Evolutionary conservation across 148 eudicot species (phyloP).

Genomic region (Drosera capensis): DNA sequence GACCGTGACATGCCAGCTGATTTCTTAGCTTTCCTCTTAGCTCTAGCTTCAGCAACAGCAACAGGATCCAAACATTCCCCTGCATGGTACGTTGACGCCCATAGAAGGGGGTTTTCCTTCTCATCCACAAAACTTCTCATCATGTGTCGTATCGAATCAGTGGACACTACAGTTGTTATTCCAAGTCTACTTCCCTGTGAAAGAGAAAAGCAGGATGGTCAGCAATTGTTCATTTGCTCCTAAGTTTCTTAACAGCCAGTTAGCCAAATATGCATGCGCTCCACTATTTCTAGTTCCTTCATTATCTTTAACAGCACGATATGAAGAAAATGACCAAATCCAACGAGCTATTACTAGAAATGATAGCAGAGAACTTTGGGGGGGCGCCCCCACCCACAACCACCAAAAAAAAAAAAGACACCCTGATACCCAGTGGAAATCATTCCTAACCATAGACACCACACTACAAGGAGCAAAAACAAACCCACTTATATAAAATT

Average conservation of each 20-base stretch:
- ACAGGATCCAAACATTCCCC: conserved; percentile 78
- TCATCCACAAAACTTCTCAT: conserved; percentile 97
- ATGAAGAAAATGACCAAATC: too few species aligned
- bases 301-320: too few species aligned
- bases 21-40: conserved; percentile 67
- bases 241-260: not conserved
- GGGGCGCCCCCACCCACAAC: too few species aligned
- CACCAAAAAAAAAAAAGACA: not conserved
- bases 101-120: conserved; percentile 74
- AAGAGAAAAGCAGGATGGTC: not conserved
- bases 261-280: too few species aligned
- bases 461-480: not conserved
- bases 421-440: too few species aligned
- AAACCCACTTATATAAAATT: not conserved
- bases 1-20: conserved; percentile 25
- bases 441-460: too few species aligned
- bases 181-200: conserved; percentile 87
- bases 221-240: not conserved
- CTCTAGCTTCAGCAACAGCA: conserved; percentile 90
- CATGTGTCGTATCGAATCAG: conserved; percentile 96
- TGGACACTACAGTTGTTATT: conserved; percentile 84
- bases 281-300: too few species aligned
- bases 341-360: too few species aligned
- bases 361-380: too few species aligned
- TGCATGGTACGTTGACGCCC: conserved; percentile 98